These are phyloP conservation scores for Tolypocladium pustulatum DNA, from an alignment of 2,329 filamentous ascomycete species.

Conservation along the genomic window DNA sequence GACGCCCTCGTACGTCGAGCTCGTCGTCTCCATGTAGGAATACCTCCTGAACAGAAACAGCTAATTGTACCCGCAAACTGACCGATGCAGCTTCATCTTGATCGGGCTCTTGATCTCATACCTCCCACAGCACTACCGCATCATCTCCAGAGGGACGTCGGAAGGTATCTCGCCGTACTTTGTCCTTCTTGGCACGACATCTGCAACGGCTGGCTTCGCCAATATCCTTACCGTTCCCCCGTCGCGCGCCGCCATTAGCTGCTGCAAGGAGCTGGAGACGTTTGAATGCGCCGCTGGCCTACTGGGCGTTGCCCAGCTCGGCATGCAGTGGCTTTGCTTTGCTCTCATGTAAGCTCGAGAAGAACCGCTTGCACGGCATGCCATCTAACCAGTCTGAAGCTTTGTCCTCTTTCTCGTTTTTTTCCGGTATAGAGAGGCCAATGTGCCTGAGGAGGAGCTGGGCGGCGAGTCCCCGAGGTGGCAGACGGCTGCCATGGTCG, in stretches of 20 bases:
- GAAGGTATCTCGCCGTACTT: constrained; percentile 96
- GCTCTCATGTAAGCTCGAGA: constrained; percentile 63
- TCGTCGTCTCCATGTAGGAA: constrained; percentile 44
- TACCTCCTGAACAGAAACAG: not conserved
- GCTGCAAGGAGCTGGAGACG: constrained; percentile 70
- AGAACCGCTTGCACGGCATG: not conserved
- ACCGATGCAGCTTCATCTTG: constrained; percentile 53
- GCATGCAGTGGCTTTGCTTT: constrained; percentile 86
- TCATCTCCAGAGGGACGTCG: constrained; percentile 73
- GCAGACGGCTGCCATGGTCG: constrained; percentile 69
- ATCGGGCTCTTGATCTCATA: constrained; percentile 87
- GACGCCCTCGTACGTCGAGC: constrained; percentile 41
- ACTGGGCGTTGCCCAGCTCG: constrained; percentile 83
- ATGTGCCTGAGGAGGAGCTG: constrained; percentile 37
- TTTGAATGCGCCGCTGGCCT: constrained; percentile 80
- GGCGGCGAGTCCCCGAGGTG: constrained; percentile 52
- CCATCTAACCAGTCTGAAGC: constrained; percentile 36
- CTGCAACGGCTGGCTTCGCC: constrained; percentile 76
- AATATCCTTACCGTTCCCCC: constrained; percentile 86
- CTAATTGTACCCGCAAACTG: not conserved
- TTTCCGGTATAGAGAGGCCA: constrained; percentile 59
- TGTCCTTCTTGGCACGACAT: constrained; percentile 85
- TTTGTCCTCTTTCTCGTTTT: constrained; percentile 91
- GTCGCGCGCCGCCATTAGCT: constrained; percentile 72
- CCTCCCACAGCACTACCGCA: constrained; percentile 87